A percentile compares a stretch with the other conserved stretches of the same genome.
Evolutionary conservation across 2,329 filamentous ascomycete genomes (phyloP).

Genomic region (Microcyclospora tardicrescens): DNA sequence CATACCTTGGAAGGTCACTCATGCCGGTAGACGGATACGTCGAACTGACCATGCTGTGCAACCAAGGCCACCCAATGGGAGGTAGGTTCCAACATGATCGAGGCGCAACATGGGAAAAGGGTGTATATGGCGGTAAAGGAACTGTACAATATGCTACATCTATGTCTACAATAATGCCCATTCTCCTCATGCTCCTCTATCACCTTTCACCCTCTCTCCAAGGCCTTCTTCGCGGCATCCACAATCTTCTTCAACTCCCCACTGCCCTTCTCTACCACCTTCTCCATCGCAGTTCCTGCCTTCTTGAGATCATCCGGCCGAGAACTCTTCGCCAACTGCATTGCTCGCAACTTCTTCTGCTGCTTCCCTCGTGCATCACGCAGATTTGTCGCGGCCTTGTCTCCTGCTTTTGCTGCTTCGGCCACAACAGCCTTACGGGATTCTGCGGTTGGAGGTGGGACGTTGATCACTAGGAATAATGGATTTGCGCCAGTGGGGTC

Average conservation of each 20-base stretch:
- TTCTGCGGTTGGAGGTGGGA: conserved; percentile 46
- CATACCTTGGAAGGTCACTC: too few relatives aligned
- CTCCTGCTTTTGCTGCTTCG: conserved; percentile 28
- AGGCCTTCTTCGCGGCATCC: conserved; percentile 35
- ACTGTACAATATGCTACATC: too few relatives aligned
- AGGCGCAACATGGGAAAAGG: too few relatives aligned
- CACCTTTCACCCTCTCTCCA: conserved; percentile 20
- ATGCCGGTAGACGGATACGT: too few relatives aligned
- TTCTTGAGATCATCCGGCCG: conserved; percentile 38
- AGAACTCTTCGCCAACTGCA: conserved; percentile 29
- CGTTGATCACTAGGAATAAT: conserved; percentile 40
- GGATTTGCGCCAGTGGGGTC: conserved; percentile 36
- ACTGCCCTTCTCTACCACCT: conserved; percentile 36
- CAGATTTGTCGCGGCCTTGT: conserved; percentile 29
- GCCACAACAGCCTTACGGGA: conserved; percentile 23
- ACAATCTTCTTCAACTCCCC: conserved; percentile 37
- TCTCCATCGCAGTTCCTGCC: conserved; percentile 37
- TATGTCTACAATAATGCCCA: too few relatives aligned
- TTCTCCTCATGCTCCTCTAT: too few relatives aligned
- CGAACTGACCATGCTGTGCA: too few relatives aligned
- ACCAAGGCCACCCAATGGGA: too few relatives aligned
- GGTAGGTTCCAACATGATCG: too few relatives aligned
- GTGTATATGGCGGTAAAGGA: too few relatives aligned
- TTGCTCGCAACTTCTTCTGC: conserved; percentile 36
- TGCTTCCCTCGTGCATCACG: conserved; percentile 33